Evolutionary conservation across 2,329 filamentous ascomycete genomes (phyloP).

Genomic region (Phialophora verrucosa): DNA sequence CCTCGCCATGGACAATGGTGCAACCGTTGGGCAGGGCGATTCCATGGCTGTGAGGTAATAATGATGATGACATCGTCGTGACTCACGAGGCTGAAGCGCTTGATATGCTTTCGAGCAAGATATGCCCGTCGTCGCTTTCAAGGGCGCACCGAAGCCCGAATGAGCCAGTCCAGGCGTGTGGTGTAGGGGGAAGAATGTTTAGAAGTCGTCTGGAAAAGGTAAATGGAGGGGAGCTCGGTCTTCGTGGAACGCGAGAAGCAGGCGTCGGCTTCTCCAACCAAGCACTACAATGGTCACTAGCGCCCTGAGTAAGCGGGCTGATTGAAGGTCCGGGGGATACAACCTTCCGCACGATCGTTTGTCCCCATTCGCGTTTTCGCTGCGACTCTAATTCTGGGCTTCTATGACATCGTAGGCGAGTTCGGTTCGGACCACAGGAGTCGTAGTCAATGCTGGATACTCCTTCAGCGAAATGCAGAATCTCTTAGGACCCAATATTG

Average conservation of each 20-base stretch:
- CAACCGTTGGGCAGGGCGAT: slow-evolving; percentile 25
- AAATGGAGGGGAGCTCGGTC: not conserved
- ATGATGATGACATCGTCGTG: slow-evolving; percentile 5
- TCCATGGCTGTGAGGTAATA: slow-evolving; percentile 21
- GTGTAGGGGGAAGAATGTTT: not conserved
- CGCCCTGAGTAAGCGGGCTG: not conserved
- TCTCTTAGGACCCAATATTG: not conserved
- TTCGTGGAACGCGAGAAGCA: not conserved
- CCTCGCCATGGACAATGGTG: slow-evolving; percentile 28
- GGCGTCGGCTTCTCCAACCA: not conserved
- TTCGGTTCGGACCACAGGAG: not conserved
- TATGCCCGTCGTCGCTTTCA: not conserved
- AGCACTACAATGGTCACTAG: not conserved
- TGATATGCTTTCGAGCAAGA: not conserved
- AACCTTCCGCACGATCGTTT: not conserved
- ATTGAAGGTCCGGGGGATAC: not conserved
- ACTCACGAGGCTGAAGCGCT: not conserved
- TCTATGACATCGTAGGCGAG: not conserved
- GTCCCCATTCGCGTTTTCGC: not conserved
- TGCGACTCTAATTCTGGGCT: not conserved
- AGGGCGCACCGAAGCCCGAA: not conserved
- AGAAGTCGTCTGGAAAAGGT: not conserved
- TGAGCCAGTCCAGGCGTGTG: not conserved
- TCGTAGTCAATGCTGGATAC: not conserved
- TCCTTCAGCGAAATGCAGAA: not conserved